Percentiles rank a stretch among this genome's conserved stretches.
These are phyloP conservation scores for Microcos paniculata DNA, from an alignment of 345 rosid genomes.

Conservation along the genomic window DNA sequence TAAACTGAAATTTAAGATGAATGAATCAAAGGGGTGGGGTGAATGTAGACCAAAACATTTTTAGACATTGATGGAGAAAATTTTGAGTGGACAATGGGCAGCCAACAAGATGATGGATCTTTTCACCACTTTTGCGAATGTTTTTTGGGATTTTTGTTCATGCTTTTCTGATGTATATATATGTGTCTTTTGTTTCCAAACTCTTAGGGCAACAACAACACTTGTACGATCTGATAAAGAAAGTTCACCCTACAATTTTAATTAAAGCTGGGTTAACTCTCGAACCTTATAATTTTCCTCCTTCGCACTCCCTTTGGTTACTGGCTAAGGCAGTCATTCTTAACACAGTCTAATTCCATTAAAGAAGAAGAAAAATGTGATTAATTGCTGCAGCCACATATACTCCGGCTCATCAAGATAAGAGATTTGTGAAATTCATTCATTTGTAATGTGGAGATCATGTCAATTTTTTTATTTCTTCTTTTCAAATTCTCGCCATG, in stretches of 20 bases:
- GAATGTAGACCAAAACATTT: neutral
- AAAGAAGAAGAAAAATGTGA: neutral
- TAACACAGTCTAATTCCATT: neutral
- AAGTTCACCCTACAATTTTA: neutral
- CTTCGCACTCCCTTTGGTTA: neutral
- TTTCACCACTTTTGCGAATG: constrained; percentile 9
- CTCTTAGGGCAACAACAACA: neutral
- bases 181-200: neutral
- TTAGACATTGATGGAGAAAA: neutral
- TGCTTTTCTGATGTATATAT: neutral
- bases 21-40: neutral
- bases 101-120: neutral
- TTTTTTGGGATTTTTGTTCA: neutral
- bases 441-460: neutral
- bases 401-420: neutral
- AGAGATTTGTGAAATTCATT: neutral
- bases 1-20: neutral
- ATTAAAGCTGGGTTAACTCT: neutral
- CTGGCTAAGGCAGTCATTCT: neutral
- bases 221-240: neutral
- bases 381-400: neutral
- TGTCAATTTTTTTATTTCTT: neutral
- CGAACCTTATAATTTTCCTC: neutral
- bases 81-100: neutral
- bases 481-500: no score